Conservation (phyloP, 768 basidiomycete species). For the Infundibulicybe gibba region DNA sequence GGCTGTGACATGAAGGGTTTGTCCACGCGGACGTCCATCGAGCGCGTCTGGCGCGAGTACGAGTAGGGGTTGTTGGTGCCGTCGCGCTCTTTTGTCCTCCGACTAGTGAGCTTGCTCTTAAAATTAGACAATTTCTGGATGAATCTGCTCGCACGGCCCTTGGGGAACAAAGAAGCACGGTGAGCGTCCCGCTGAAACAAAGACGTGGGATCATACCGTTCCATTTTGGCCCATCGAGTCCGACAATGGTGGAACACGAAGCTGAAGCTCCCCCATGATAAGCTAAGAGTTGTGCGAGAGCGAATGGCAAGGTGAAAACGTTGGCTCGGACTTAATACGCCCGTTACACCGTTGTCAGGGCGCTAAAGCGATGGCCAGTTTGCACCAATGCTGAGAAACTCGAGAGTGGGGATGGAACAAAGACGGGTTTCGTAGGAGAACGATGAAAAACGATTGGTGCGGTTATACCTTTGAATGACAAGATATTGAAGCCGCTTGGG, state of each 20-base stretch:
- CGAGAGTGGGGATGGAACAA: background rate
- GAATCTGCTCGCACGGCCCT: slow-evolving; percentile 32
- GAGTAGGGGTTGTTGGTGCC: slow-evolving; percentile 12
- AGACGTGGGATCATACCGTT: background rate
- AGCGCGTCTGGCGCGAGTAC: slow-evolving; percentile 23
- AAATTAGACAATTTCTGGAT: slow-evolving; percentile 34
- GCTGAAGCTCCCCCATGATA: background rate
- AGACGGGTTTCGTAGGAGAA: background rate
- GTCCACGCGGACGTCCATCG: slow-evolving; percentile 23
- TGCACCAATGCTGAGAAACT: slow-evolving; percentile 3
- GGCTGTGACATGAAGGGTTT: slow-evolving; percentile 50
- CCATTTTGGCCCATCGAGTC: too few species aligned
- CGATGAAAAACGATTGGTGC: background rate
- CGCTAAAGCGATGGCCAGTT: too few species aligned
- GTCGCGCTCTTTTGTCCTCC: slow-evolving; percentile 20
- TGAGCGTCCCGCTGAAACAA: background rate
- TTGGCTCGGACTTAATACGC: too few species aligned
- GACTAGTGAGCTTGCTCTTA: slow-evolving; percentile 24
- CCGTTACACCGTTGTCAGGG: too few species aligned
- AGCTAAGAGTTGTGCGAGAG: background rate
- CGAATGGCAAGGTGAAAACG: too few species aligned
- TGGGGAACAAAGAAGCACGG: slow-evolving; percentile 6
- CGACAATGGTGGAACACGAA: slow-evolving; percentile 1
- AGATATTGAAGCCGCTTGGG: too few species aligned
- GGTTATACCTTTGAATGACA: background rate